These are phyloP conservation scores for Macaranga tanarius DNA, from an alignment of 441 rosid genomes.

Conservation along the genomic window DNA sequence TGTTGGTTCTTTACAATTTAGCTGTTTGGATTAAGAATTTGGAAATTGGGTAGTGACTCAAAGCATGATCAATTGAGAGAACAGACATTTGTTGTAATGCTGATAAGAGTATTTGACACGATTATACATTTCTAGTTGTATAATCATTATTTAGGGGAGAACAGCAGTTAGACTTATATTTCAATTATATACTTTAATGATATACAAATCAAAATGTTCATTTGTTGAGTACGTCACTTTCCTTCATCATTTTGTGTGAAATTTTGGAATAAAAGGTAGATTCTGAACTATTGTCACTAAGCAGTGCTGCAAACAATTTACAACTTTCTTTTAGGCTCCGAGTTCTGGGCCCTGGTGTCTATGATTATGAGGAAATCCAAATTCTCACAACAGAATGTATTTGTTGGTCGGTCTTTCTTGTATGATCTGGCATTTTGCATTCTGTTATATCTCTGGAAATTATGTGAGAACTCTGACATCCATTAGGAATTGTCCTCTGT, in stretches of 20 bases:
- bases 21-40: background rate
- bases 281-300: background rate
- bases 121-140: background rate
- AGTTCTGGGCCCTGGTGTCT: slow-evolving; percentile 44
- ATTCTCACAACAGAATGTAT: slow-evolving; percentile 7
- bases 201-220: slow-evolving; percentile 7
- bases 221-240: background rate
- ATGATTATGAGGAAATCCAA: slow-evolving; percentile 3
- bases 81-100: background rate
- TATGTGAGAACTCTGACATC: slow-evolving; percentile 21
- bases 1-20: background rate
- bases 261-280: background rate
- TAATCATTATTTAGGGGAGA: background rate
- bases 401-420: slow-evolving; percentile 21
- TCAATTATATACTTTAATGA: slow-evolving; percentile 4
- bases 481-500: background rate
- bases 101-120: background rate
- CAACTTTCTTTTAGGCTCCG: slow-evolving; percentile 27
- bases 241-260: slow-evolving; percentile 7
- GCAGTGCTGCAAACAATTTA: slow-evolving; percentile 17
- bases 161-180: background rate
- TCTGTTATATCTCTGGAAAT: slow-evolving; percentile 20
- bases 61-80: background rate
- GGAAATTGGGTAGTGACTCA: background rate
- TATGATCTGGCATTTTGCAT: slow-evolving; percentile 20